Evolutionary conservation across 2,329 filamentous ascomycete genomes (phyloP), one percentile per base, ranked within the genome.

Genomic region (Alternaria sp.): DNA sequence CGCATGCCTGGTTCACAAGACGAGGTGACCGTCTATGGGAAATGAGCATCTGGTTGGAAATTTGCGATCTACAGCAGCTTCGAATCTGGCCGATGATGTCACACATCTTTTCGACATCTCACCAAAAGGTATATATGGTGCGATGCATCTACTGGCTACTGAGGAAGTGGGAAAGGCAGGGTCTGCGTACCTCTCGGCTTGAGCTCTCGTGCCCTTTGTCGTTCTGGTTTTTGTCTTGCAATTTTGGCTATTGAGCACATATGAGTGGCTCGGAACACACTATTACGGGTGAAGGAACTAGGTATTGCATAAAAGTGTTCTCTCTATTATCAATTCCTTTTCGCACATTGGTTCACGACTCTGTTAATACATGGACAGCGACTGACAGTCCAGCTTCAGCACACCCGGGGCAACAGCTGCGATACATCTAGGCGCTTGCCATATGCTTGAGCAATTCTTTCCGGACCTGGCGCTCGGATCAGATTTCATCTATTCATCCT

Each of bases 401-500:
- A n/a, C 36, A 10, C 9, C 9, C 11, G 21, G 36, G n/a, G 49
- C 30, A 6, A 23, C 17, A 17, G 30, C 19, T 25, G 17, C 7
- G 43, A 45, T 19, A 45, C 43, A 45, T 45, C 43, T 40, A 13
- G 28, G 49, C 19, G 49, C 30, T 21, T 36, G 28, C 21, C 49
- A 40, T 21, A 19, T 40, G 19, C 36, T 32, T 19, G 49, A 51
- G 49, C 30, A 26, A 23, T 6, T 8, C 28, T 51, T 40, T 23
- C 26, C 23, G 21, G 23, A 52, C 54, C 59, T 23, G 47, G 21
- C 15, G 46, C 8, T 44, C 54, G n/a, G 36, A 43, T 36, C 19
- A n/a, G 21, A 10, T n/a, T 43, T 62, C 55, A 57, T 54, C 44
- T 61, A 54, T 59, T 28, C 21, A 44, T 17, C 25, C 15, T 45